A percentile compares a stretch with the other conserved stretches of the same genome.
phyloP scores from a whole-genome alignment of 352 stramenopile genomes.

The Albugo candida region DNA sequence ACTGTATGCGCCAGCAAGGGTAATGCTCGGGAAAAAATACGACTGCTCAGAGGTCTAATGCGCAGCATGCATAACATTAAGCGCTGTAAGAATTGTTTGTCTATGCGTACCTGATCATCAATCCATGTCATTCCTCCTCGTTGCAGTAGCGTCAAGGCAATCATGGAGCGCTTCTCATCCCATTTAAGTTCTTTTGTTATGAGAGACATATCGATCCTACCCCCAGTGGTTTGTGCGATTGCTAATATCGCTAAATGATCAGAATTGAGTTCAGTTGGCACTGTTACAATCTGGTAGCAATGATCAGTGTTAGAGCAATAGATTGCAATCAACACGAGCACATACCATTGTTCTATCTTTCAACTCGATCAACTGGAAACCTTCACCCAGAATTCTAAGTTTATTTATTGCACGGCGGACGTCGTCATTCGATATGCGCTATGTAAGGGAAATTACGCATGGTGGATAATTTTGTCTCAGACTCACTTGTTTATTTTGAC shows the following conservation, averaged over 20 bases:
- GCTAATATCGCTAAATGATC: constrained; percentile 89
- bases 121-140: constrained; percentile 93
- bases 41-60: constrained; percentile 35
- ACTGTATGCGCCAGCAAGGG: constrained; percentile 50
- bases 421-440: constrained; percentile 82
- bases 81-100: not conserved
- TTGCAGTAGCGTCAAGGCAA: constrained; percentile 83
- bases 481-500: constrained; percentile 28
- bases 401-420: constrained; percentile 90
- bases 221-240: constrained; percentile 69
- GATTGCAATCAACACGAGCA: not conserved
- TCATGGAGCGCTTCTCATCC: constrained; percentile 82
- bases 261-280: constrained; percentile 87
- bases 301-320: not conserved
- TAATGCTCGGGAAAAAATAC: constrained; percentile 79
- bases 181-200: constrained; percentile 70
- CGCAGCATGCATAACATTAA: not conserved
- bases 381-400: constrained; percentile 84
- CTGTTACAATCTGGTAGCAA: constrained; percentile 72
- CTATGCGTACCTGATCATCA: constrained; percentile 62
- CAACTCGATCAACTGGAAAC: constrained; percentile 88
- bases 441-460: constrained; percentile 2
- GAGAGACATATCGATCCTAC: constrained; percentile 77
- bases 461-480: not conserved
- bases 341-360: constrained; percentile 78